phyloP scores from a whole-genome alignment of 2,329 filamentous ascomycete genomes.

The Hortaea werneckii region DNA sequence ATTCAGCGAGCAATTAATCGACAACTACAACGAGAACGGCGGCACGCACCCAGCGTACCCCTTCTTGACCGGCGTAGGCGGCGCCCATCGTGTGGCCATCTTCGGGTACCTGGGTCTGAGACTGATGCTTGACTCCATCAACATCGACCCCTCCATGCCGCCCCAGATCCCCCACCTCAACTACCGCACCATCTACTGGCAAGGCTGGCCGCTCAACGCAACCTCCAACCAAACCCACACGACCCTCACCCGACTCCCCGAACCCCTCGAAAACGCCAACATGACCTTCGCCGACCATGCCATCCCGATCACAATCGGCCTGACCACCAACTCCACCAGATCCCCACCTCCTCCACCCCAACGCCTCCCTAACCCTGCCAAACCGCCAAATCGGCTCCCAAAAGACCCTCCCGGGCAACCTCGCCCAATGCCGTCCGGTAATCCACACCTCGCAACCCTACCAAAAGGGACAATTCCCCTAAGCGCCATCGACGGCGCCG shows the following conservation, averaged over 20 bases:
- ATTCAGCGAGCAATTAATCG: slow-evolving; percentile 58
- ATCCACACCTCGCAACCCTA: slow-evolving; percentile 35
- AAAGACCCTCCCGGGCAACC: slow-evolving; percentile 48
- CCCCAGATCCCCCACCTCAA: slow-evolving; percentile 52
- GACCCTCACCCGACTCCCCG: slow-evolving; percentile 43
- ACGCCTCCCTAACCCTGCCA: slow-evolving; percentile 43
- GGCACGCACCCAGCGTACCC: slow-evolving; percentile 60
- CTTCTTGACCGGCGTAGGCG: slow-evolving; percentile 61
- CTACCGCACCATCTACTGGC: slow-evolving; percentile 57
- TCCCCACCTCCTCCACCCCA: slow-evolving; percentile 30
- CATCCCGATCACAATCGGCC: slow-evolving; percentile 48
- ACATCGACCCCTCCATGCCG: slow-evolving; percentile 55
- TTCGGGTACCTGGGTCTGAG: slow-evolving; percentile 59
- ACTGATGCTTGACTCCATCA: slow-evolving; percentile 47
- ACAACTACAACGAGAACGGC: slow-evolving; percentile 51
- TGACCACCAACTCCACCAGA: slow-evolving; percentile 27
- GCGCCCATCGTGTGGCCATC: slow-evolving; percentile 55
- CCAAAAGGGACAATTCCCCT: slow-evolving; percentile 60
- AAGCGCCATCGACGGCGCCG: slow-evolving; percentile 55
- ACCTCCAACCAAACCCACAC: slow-evolving; percentile 56
- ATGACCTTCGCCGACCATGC: slow-evolving; percentile 40
- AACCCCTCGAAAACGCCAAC: slow-evolving; percentile 44
- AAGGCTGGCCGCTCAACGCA: slow-evolving; percentile 53
- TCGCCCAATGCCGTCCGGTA: slow-evolving; percentile 51
- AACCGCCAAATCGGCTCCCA: slow-evolving; percentile 50